Percentiles rank a stretch among this genome's conserved stretches.
phyloP scores from a whole-genome alignment of 495 filamentous ascomycete genomes.

The Neurospora tetrasperma region DNA sequence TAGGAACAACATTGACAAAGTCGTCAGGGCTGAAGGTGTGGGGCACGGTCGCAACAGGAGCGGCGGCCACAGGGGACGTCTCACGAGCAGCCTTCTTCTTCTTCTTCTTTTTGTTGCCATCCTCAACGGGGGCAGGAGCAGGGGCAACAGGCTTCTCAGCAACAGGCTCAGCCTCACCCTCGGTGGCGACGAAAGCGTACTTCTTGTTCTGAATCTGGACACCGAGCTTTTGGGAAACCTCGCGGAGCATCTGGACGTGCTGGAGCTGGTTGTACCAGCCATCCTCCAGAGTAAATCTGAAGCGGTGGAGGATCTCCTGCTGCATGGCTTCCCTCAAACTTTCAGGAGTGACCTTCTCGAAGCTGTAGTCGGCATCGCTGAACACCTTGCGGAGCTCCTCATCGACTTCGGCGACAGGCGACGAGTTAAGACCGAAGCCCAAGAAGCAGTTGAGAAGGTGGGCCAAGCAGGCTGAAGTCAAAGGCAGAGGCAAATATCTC shows the following conservation, averaged over 20 bases:
- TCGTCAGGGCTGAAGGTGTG: conserved; percentile 75
- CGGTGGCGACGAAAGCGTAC: conserved; percentile 54
- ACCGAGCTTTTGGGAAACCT: conserved; percentile 81
- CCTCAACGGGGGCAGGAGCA: conserved; percentile 12
- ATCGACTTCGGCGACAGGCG: conserved; percentile 69
- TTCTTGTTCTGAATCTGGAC: conserved; percentile 78
- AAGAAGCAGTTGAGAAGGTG: conserved; percentile 94
- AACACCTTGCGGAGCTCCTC: conserved; percentile 63
- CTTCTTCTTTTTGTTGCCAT: conserved; percentile 43
- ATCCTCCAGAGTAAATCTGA: conserved; percentile 59
- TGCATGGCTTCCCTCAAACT: conserved; percentile 59
- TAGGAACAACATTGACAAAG: conserved; percentile 79
- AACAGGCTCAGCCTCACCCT: conserved; percentile 15
- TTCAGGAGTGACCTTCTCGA: conserved; percentile 65
- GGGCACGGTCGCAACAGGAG: conserved; percentile 34
- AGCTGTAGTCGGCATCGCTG: conserved; percentile 71
- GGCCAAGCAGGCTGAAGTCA: conserved; percentile 64
- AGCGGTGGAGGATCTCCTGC: conserved; percentile 60
- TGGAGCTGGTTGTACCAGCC: conserved; percentile 56
- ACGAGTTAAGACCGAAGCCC: conserved; percentile 62
- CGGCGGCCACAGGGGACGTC: conserved; percentile 40
- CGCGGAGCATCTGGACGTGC: conserved; percentile 77
- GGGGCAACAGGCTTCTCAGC: conserved; percentile 18
- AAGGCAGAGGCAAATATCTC: conserved; percentile 64
- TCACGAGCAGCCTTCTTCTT: conserved; percentile 65